Conservation (phyloP, 75 land plant species). For the Pseudotsuga menziesii region DNA sequence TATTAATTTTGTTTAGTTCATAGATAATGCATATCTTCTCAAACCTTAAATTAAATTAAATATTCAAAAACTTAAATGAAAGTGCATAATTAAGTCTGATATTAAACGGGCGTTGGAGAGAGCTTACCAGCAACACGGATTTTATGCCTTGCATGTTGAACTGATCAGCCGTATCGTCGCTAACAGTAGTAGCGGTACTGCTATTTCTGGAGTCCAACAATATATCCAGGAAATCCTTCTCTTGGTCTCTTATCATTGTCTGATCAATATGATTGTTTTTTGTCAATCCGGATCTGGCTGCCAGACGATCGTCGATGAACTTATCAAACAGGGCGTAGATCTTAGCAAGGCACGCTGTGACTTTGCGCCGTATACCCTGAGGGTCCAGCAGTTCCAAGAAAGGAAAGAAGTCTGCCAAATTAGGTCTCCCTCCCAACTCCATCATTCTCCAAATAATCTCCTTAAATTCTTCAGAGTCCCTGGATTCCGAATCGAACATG, state of each 20-base stretch:
- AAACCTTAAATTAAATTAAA: too few relatives aligned
- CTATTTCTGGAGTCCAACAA: slow-evolving; percentile 23
- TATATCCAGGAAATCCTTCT: slow-evolving; percentile 40
- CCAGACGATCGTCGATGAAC: slow-evolving; percentile 21
- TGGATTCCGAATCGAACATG: not conserved
- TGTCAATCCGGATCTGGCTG: not conserved
- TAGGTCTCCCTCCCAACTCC: slow-evolving; percentile 36
- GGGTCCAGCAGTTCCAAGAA: slow-evolving; percentile 31
- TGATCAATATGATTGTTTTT: too few relatives aligned
- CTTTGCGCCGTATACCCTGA: slow-evolving; percentile 29
- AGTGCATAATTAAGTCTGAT: not conserved
- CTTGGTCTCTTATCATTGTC: not conserved
- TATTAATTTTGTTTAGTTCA: too few relatives aligned
- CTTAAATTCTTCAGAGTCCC: slow-evolving; percentile 13
- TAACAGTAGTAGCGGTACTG: not conserved
- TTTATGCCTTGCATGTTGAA: not conserved
- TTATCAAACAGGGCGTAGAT: slow-evolving; percentile 20
- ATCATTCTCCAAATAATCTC: slow-evolving; percentile 22
- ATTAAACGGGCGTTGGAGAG: not conserved
- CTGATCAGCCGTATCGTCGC: not conserved
- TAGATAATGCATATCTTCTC: too few relatives aligned
- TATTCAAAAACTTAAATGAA: too few relatives aligned
- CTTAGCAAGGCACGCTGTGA: slow-evolving; percentile 11
- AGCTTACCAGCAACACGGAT: not conserved
- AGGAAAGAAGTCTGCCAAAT: slow-evolving; percentile 40